Evolutionary conservation across 1,284 basidiomycete genomes (phyloP).

Genomic region (Malassezia vespertilionis): DNA sequence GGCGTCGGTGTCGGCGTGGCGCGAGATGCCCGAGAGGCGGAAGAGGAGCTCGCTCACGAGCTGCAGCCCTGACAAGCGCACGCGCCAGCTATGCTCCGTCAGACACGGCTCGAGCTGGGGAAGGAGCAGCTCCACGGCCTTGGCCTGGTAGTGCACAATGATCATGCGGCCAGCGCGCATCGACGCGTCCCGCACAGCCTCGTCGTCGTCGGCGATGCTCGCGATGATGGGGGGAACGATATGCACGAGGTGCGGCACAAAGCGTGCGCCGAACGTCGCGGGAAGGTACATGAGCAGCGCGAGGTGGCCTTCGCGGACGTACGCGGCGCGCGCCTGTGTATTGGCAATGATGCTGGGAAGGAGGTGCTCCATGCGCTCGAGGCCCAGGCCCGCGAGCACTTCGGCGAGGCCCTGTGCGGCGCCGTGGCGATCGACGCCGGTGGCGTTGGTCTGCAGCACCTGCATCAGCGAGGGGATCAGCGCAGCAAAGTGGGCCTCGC

Average conservation of each 20-base stretch:
- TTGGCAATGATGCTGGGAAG: conserved; percentile 88
- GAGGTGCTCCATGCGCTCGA: conserved; percentile 88
- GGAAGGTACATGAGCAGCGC: conserved; percentile 91
- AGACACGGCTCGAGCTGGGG: conserved; percentile 90
- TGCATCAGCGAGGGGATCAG: conserved; percentile 79
- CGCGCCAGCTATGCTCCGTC: conserved; percentile 89
- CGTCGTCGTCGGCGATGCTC: conserved; percentile 84
- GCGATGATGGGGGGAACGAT: conserved; percentile 86
- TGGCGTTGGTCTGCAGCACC: conserved; percentile 83
- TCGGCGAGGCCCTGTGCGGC: conserved; percentile 96
- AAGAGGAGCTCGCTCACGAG: conserved; percentile 91
- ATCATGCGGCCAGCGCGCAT: conserved; percentile 99
- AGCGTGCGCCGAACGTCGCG: conserved; percentile 81
- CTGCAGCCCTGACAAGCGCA: conserved; percentile 79
- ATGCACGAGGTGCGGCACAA: conserved; percentile 87
- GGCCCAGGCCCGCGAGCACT: conserved; percentile 86
- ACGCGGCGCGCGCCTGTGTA: conserved; percentile 75
- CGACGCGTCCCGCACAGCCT: conserved; percentile 79
- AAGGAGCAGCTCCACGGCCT: conserved; percentile 83
- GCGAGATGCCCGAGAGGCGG: conserved; percentile 94
- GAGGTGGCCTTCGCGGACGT: conserved; percentile 96
- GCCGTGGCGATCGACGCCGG: conserved; percentile 90
- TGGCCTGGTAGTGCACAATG: conserved; percentile 82
- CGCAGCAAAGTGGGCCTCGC: conserved; percentile 89
- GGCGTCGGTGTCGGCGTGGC: conserved; percentile 61